Percentiles rank a stretch among this genome's conserved stretches.
These are phyloP conservation scores for Sphaerulina musiva DNA, from an alignment of 2,329 filamentous ascomycete genomes.

Conservation along the genomic window DNA sequence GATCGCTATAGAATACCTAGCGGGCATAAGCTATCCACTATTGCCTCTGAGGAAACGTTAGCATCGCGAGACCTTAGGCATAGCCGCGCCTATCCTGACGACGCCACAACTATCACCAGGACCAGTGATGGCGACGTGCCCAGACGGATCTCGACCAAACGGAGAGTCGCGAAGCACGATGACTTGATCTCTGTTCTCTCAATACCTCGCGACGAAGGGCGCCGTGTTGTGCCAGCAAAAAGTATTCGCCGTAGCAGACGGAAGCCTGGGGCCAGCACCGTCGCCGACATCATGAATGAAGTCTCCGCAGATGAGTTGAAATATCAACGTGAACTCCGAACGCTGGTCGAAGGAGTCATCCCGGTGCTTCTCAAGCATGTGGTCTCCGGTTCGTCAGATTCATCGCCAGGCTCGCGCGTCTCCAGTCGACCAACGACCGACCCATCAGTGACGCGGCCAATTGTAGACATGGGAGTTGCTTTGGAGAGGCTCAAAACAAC, in stretches of 20 bases:
- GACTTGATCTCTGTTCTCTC: constrained; percentile 92
- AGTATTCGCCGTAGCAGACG: constrained; percentile 71
- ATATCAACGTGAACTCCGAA: constrained; percentile 85
- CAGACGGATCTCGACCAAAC: constrained; percentile 45
- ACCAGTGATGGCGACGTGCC: constrained; percentile 29
- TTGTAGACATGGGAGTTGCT: constrained; percentile 87
- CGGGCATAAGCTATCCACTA: constrained; percentile 54
- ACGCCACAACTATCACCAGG: constrained; percentile 23
- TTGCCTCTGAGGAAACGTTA: constrained; percentile 52
- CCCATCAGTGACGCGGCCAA: constrained; percentile 68
- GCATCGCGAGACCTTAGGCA: constrained; percentile 21
- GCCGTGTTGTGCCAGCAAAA: constrained; percentile 66
- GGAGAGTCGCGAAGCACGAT: constrained; percentile 70
- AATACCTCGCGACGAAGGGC: constrained; percentile 51
- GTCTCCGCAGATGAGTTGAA: constrained; percentile 76
- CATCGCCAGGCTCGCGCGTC: constrained; percentile 30
- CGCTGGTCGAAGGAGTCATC: constrained; percentile 88
- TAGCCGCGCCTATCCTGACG: constrained; percentile 30
- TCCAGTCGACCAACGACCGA: constrained; percentile 40
- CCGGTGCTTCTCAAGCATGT: constrained; percentile 84
- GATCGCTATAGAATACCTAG: constrained; percentile 34
- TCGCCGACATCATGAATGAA: constrained; percentile 70
- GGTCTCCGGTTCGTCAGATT: constrained; percentile 59
- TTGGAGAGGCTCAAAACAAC: constrained; percentile 75
- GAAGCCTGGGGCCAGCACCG: constrained; percentile 58